Percentiles rank a stretch among this genome's conserved stretches.
phyloP scores from a whole-genome alignment of 2,329 filamentous ascomycete species.

The Fusarium metavorans region DNA sequence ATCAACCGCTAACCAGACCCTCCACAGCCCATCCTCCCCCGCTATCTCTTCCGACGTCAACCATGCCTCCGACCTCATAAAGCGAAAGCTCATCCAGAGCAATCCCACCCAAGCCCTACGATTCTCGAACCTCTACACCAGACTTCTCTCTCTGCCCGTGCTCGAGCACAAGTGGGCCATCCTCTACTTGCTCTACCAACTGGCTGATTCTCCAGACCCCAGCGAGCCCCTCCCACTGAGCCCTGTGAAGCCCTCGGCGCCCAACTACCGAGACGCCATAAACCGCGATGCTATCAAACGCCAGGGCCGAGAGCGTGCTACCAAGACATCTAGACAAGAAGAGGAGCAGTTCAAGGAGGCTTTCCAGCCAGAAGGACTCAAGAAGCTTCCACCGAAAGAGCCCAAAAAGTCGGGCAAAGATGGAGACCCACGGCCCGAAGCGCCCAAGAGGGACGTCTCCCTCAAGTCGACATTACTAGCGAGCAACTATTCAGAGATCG shows the following conservation, averaged over 20 bases:
- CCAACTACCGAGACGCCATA: slow-evolving; percentile 54
- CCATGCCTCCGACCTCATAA: slow-evolving; percentile 93
- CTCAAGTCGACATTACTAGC: slow-evolving; percentile 69
- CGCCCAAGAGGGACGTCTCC: slow-evolving; percentile 61
- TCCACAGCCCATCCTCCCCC: slow-evolving; percentile 61
- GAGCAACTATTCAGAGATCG: slow-evolving; percentile 66
- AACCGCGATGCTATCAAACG: slow-evolving; percentile 52
- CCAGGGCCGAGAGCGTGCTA: slow-evolving; percentile 52
- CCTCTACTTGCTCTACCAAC: slow-evolving; percentile 87
- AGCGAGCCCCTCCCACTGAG: slow-evolving; percentile 63
- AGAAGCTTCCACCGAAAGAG: slow-evolving; percentile 57
- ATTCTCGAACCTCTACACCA: slow-evolving; percentile 91
- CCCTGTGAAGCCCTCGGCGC: slow-evolving; percentile 54
- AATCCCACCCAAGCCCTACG: slow-evolving; percentile 82
- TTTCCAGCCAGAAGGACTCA: slow-evolving; percentile 66
- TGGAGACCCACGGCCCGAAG: slow-evolving; percentile 48
- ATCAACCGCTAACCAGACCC: background rate
- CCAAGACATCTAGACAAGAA: slow-evolving; percentile 56
- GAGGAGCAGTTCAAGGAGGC: slow-evolving; percentile 65
- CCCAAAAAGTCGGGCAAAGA: slow-evolving; percentile 53
- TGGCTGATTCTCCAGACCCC: slow-evolving; percentile 76
- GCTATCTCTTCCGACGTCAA: slow-evolving; percentile 80
- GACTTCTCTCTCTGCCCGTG: slow-evolving; percentile 89
- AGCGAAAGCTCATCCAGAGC: slow-evolving; percentile 84
- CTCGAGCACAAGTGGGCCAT: slow-evolving; percentile 98